Evolutionary conservation across 176 grass and related monocot genomes (phyloP).

Genomic region (Guadua angustifolia): DNA sequence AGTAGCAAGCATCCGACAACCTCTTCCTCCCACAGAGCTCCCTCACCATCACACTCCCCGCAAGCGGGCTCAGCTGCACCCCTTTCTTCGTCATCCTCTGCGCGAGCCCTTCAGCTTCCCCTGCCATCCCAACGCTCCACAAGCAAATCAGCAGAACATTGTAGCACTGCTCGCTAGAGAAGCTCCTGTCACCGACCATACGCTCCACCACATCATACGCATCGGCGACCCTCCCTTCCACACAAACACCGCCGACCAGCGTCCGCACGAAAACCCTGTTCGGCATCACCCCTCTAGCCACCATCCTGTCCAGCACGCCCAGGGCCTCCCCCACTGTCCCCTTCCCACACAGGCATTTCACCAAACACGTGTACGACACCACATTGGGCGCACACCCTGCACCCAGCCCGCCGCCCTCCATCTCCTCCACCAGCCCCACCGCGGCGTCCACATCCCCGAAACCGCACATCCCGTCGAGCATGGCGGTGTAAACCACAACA

Average conservation of each 20-base stretch:
- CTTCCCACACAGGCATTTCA: constrained; percentile 78
- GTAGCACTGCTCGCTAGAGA: constrained; percentile 60
- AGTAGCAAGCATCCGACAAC: constrained; percentile 63
- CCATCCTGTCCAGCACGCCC: constrained; percentile 70
- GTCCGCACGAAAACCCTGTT: constrained; percentile 68
- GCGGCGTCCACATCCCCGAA: constrained; percentile 50
- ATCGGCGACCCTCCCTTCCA: background rate
- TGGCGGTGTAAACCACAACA: constrained; percentile 63
- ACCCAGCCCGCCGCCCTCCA: constrained; percentile 54
- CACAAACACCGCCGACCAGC: constrained; percentile 59
- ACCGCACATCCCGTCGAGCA: constrained; percentile 73
- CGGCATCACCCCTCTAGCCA: constrained; percentile 54
- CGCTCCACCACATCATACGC: constrained; percentile 61
- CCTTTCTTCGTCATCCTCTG: constrained; percentile 71
- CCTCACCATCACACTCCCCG: constrained; percentile 60
- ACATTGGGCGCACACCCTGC: constrained; percentile 56
- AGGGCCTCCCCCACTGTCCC: constrained; percentile 51
- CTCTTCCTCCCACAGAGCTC: constrained; percentile 50
- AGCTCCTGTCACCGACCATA: constrained; percentile 44
- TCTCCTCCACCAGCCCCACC: constrained; percentile 51
- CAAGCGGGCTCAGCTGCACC: constrained; percentile 47
- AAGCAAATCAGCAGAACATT: constrained; percentile 72
- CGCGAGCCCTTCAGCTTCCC: constrained; percentile 57
- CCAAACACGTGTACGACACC: constrained; percentile 89
- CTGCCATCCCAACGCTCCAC: constrained; percentile 40